Evolutionary conservation across 2,329 filamentous ascomycete species (phyloP), one percentile per base, ranked within the genome.

Genomic region (Neonectria magnoliae): DNA sequence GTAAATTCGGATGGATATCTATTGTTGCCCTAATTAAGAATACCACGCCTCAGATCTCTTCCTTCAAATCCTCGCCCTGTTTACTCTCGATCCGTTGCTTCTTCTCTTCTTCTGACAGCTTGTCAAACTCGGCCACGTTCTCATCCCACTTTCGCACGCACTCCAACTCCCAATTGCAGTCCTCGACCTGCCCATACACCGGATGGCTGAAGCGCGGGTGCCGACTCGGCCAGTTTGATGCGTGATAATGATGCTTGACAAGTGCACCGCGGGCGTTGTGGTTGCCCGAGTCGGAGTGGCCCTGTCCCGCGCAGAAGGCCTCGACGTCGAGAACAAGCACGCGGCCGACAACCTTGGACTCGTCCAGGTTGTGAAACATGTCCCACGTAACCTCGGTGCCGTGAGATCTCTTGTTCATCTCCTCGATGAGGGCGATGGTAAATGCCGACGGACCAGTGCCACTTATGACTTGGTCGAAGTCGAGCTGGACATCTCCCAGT

Each of bases 241-340:
- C 91, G 76, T 93, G 91, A 72, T 92, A 93, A 76, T 92, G 90
- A 74, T 93, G 91, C 76, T 89, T 91, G 25, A 93, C 90, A 1
- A 93, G 81, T 2, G 91, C 90, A 20, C 84, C 84, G 55, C 88
- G 83, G 1, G 89, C 84, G 56, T 90, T 85, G 76, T 92, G 90
- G 71, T 90, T 92, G 14, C 90, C 90, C 0, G 89, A 91, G 73
- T 92, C 87, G 0, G 90, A 92, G 76, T 93, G 90, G 13, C 90
- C 90, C 76, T 92, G 90, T 13, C 90, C 90, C 0, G 90, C 90
- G 14, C 90, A 90, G 69, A 92, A 92, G 0, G 90, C 90, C 76
- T 92, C 90, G 5, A 92, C 89, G 2, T 89, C 89, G 14, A 92
- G 83, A 0, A 92, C 89, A 0, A 93, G 81, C 1, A 92, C 84